phyloP scores from a whole-genome alignment of 139 green algal genomes.

The Chlorella sp. region DNA sequence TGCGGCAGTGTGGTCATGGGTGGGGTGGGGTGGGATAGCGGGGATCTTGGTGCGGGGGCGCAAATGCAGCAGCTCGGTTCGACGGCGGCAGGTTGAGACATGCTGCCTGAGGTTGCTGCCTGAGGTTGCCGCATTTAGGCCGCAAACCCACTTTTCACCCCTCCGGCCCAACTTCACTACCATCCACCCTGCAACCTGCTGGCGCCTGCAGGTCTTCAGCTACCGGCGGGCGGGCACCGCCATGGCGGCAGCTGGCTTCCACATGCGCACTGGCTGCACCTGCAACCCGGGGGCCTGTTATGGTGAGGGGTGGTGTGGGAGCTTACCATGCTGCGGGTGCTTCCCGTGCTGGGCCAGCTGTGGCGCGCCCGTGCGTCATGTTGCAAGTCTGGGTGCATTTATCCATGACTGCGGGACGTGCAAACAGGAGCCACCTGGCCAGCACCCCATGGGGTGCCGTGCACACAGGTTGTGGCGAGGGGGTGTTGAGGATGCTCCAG shows the following conservation, averaged over 20 bases:
- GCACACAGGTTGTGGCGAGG: too few relatives aligned
- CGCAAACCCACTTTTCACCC: background rate
- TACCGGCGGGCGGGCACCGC: constrained; percentile 67
- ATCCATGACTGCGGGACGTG: too few relatives aligned
- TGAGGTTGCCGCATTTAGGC: background rate
- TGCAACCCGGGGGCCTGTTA: constrained; percentile 60
- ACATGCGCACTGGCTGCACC: constrained; percentile 68
- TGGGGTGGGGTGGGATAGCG: too few relatives aligned
- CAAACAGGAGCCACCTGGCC: too few relatives aligned
- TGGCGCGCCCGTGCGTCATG: too few relatives aligned
- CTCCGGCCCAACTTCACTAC: background rate
- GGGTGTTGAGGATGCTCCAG: too few relatives aligned
- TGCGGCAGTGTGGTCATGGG: too few relatives aligned
- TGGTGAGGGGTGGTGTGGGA: background rate
- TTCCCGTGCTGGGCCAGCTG: too few relatives aligned
- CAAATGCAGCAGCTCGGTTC: background rate
- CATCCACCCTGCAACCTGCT: background rate
- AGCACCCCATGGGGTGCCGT: too few relatives aligned
- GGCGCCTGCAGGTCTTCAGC: constrained; percentile 41
- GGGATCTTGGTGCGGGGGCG: background rate
- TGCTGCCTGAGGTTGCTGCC: background rate
- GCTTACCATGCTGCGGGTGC: background rate
- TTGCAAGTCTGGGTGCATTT: too few relatives aligned
- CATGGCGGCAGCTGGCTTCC: constrained; percentile 67
- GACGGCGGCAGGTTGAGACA: too few relatives aligned